phyloP scores from a whole-genome alignment of 2,329 filamentous ascomycete genomes.

The Sporothrix sp. region DNA sequence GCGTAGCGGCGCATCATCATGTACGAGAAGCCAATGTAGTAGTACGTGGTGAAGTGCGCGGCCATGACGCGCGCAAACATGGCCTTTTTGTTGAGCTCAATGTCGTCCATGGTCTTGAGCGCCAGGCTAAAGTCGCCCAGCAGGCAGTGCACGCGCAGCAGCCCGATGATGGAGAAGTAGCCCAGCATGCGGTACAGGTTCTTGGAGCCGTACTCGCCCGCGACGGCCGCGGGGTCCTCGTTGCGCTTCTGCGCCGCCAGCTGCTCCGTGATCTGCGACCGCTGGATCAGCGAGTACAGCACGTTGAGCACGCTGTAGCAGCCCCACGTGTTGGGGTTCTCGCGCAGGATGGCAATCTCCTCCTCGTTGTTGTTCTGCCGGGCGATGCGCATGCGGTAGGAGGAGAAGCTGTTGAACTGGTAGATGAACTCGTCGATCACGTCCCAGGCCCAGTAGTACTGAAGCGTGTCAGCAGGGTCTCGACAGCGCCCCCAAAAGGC shows the following conservation, averaged over 20 bases:
- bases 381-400: slow-evolving; percentile 87
- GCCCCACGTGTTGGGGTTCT: slow-evolving; percentile 98
- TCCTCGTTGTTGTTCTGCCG: slow-evolving; percentile 77
- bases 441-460: slow-evolving; percentile 99
- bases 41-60: slow-evolving; percentile 98
- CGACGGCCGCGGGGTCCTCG: slow-evolving; percentile 78
- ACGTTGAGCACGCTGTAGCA: slow-evolving; percentile 99
- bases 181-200: slow-evolving; percentile 96
- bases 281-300: slow-evolving; percentile 96
- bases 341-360: slow-evolving; percentile 80
- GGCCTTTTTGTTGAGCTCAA: slow-evolving; percentile 99
- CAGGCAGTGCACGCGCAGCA: slow-evolving; percentile 90
- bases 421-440: slow-evolving; percentile 99
- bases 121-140: slow-evolving; percentile 96
- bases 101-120: slow-evolving; percentile 97
- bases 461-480: slow-evolving; percentile 18
- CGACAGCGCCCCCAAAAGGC: background rate
- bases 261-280: slow-evolving; percentile 97
- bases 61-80: slow-evolving; percentile 99
- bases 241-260: slow-evolving; percentile 87
- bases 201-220: slow-evolving; percentile 89
- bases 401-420: slow-evolving; percentile 99
- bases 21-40: slow-evolving; percentile 99
- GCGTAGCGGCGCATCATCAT: slow-evolving; percentile 99
- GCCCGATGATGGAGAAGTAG: slow-evolving; percentile 98